Evolutionary conservation across 2,329 filamentous ascomycete species (phyloP), one percentile per base, ranked within the genome.

Genomic region (Tolypocladium cylindrosporum): DNA sequence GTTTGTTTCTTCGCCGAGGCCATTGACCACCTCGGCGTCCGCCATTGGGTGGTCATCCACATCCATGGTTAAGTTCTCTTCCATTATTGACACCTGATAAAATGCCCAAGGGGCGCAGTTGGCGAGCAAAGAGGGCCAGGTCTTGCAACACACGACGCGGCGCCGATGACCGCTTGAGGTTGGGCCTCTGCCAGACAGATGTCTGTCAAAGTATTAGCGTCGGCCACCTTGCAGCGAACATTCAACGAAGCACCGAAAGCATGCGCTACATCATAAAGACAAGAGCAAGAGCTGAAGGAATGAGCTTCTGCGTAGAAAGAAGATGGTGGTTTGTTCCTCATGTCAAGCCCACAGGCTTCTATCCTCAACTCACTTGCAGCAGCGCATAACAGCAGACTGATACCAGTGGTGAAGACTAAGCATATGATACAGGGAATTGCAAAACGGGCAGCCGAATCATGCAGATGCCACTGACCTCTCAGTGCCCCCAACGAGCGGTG

Each of bases 21-120:
- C 67, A 53, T 70, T 72, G 7, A 65, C 41, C 34, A 58, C 59
- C 56, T 68, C 70, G 21, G 67, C 76, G 63, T 78, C 76, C 52
- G 69, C 67, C 73, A 77, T 76, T 43, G 70, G 71, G 60, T 75
- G 72, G 54, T 79, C 76, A 50, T 75, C 75, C 53, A 69, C 68
- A 55, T 78, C 77, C 73, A 76, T 75, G 58, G 64, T 58, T 43
- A 67, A 62, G 61, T 68, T 58, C 39, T 57, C 58, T 37, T 63
- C 59, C 62, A 65, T 61, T 24, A 40, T 56, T 41, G 24, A 16
- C 7, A 27, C 37, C 39, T 10, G 50, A 14, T 43, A 9, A 36
- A 21, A 7, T n/a, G 48, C 48, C 48, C 31, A 52, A 37, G 48
- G 48, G 31, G 48, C 31, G 31, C 31, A 36, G 31, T 36, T n/a